Evolutionary conservation across 2,329 filamentous ascomycete genomes (phyloP).

Genomic region (Phialophora expanda): DNA sequence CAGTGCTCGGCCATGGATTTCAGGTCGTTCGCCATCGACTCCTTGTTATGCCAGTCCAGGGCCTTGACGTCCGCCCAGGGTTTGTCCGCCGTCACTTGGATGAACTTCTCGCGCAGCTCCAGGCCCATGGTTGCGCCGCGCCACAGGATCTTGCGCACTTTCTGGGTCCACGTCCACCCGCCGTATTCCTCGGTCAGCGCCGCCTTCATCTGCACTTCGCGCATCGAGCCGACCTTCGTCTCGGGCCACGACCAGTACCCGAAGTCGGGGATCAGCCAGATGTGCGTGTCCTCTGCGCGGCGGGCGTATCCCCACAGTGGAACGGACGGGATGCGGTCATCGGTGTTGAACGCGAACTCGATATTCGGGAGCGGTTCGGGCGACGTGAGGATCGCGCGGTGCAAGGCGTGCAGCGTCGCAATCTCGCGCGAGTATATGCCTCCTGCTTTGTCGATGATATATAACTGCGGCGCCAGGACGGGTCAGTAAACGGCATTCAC

Average conservation of each 20-base stretch:
- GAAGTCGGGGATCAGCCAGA: constrained; percentile 61
- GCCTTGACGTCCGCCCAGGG: constrained; percentile 55
- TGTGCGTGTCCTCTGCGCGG: constrained; percentile 46
- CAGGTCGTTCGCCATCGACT: constrained; percentile 49
- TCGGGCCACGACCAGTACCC: constrained; percentile 61
- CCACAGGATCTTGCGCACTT: constrained; percentile 57
- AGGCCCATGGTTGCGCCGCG: constrained; percentile 52
- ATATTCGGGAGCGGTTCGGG: constrained; percentile 54
- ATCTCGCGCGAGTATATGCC: constrained; percentile 42
- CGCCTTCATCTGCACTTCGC: constrained; percentile 46
- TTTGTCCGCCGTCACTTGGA: constrained; percentile 48
- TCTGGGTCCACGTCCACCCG: constrained; percentile 40
- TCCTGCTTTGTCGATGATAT: constrained; percentile 45
- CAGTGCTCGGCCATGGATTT: constrained; percentile 60
- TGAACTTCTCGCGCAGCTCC: constrained; percentile 47
- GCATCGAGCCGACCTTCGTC: constrained; percentile 52
- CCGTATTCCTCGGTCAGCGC: constrained; percentile 23
- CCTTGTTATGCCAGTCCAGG: constrained; percentile 50
- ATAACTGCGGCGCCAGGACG: constrained; percentile 39
- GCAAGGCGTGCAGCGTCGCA: constrained; percentile 54
- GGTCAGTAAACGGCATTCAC: constrained; percentile 4
- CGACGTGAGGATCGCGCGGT: constrained; percentile 54
- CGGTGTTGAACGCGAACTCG: constrained; percentile 56
- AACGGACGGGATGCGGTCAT: constrained; percentile 49
- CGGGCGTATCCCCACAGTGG: constrained; percentile 54